Base-by-base conservation (phyloP, 805 yeast species). In the Saccharomycopsis sp. region DNA sequence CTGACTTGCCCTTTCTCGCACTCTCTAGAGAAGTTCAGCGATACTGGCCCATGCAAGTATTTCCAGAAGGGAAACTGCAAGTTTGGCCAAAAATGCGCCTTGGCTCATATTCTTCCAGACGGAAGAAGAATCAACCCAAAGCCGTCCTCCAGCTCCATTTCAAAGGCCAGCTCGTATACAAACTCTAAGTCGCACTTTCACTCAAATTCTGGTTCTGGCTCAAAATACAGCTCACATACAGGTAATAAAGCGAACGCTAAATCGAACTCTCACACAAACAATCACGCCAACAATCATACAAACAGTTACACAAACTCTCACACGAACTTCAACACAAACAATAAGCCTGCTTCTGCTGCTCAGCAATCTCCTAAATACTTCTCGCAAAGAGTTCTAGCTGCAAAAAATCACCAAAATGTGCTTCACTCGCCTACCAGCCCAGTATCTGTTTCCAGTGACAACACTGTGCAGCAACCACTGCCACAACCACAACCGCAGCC, bases 31-130 rank as follows among this genome's bases (percentile, higher is more conserved):
- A 75, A 79, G 3, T 68, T 77, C n/a, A 72, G 70, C 8, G 84
- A 79, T 53, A 71, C 77, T 51, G 74, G 79, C 50, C 89, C 91
- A 4, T 92, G 99, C 77, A 91, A 91, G 75, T 92, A 91, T 71
- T 92, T 89, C 70, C 94, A 87, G 66, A 89, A 89, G 73, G 98
- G 98, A n/a, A 90, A 91, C 68, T 92, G 99, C 72, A 91, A 91
- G 72, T 92, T 92, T 71, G 99, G 99, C 2, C 75, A 82, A 54
- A 91, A 91, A 67, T 92, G 99, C 75, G 98, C 97, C 1, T 79
- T 92, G 66, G 96, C 96, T 4, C 99, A 92, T 72, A 79, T 88
- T 58, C 72, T 88, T 47, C 95, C 97, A 0, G 96, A 91, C 66
- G 97, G 97, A 0, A 80, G 90, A n/a, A 75, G 89, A 50, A 85